These are phyloP conservation scores for Lomentospora prolificans DNA, from an alignment of 2,329 filamentous ascomycete species.

Conservation along the genomic window DNA sequence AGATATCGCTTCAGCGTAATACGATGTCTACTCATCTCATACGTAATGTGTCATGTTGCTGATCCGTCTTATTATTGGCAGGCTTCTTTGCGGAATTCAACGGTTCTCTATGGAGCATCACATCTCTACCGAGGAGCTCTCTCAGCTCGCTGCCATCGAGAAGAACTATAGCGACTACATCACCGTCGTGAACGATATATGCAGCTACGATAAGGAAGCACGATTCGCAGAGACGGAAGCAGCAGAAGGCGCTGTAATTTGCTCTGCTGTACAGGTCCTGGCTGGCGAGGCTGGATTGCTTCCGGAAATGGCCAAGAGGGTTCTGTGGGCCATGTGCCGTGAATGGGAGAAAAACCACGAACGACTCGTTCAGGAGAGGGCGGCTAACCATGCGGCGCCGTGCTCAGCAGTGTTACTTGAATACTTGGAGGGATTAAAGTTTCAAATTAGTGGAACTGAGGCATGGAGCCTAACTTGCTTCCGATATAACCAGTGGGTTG, in stretches of 20 bases:
- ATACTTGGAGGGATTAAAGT: slow-evolving; percentile 8
- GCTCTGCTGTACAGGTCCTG: slow-evolving; percentile 21
- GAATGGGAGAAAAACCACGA: slow-evolving; percentile 11
- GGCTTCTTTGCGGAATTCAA: slow-evolving; percentile 24
- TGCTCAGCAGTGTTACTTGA: slow-evolving; percentile 3
- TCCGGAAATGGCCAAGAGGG: slow-evolving; percentile 8
- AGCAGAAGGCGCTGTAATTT: slow-evolving; percentile 19
- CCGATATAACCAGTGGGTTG: slow-evolving; percentile 8
- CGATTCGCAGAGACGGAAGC: slow-evolving; percentile 10
- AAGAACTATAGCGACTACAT: slow-evolving; percentile 26
- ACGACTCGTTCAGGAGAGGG: neutral
- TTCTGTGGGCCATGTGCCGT: slow-evolving; percentile 11
- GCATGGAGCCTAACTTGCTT: slow-evolving; percentile 10
- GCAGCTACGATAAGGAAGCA: slow-evolving; percentile 28
- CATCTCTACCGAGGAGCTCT: slow-evolving; percentile 19
- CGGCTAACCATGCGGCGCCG: neutral
- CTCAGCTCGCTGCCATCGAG: slow-evolving; percentile 18
- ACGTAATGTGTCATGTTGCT: neutral
- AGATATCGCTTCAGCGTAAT: slow-evolving; percentile 30
- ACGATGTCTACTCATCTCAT: neutral
- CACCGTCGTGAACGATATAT: slow-evolving; percentile 31
- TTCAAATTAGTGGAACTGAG: slow-evolving; percentile 12
- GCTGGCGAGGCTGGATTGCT: slow-evolving; percentile 15
- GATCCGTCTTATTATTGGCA: slow-evolving; percentile 9
- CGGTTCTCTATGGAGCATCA: slow-evolving; percentile 25